A percentile compares a stretch with the other conserved stretches of the same genome.
Conservation (phyloP, 2,329 filamentous ascomycete species). For the Neofusicoccum sp. region DNA sequence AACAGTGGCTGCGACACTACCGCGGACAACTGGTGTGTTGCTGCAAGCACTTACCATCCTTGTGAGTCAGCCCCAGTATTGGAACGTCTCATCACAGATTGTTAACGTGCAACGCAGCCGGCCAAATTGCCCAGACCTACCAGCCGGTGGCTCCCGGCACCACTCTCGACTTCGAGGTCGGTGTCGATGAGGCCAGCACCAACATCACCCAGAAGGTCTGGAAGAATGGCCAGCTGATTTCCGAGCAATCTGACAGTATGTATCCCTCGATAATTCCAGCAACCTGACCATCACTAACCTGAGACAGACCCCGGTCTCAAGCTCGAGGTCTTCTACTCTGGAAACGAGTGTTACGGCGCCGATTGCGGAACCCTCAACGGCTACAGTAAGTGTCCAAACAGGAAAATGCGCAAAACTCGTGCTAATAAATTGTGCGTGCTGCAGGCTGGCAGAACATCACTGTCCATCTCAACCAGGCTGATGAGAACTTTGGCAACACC, state of each 20-base stretch:
- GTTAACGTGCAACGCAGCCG: background rate
- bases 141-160: background rate
- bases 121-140: constrained; percentile 1
- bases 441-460: constrained; percentile 19
- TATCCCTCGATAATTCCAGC: background rate
- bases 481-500: constrained; percentile 14
- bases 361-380: constrained; percentile 17
- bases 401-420: too few relatives aligned
- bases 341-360: constrained; percentile 19
- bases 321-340: constrained; percentile 26
- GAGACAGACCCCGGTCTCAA: constrained; percentile 17
- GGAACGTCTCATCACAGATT: background rate
- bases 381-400: constrained; percentile 12
- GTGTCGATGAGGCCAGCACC: constrained; percentile 7
- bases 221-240: constrained; percentile 17
- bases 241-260: constrained; percentile 14
- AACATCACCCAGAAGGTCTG: constrained; percentile 18
- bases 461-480: constrained; percentile 17
- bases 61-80: background rate
- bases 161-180: constrained; percentile 14
- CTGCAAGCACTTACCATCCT: constrained; percentile 18
- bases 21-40: constrained; percentile 19
- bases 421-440: too few relatives aligned
- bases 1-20: constrained; percentile 6
- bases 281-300: too few relatives aligned